Evolutionary conservation across 2,329 filamentous ascomycete genomes (phyloP).

Genomic region (Spiromastix sp.): DNA sequence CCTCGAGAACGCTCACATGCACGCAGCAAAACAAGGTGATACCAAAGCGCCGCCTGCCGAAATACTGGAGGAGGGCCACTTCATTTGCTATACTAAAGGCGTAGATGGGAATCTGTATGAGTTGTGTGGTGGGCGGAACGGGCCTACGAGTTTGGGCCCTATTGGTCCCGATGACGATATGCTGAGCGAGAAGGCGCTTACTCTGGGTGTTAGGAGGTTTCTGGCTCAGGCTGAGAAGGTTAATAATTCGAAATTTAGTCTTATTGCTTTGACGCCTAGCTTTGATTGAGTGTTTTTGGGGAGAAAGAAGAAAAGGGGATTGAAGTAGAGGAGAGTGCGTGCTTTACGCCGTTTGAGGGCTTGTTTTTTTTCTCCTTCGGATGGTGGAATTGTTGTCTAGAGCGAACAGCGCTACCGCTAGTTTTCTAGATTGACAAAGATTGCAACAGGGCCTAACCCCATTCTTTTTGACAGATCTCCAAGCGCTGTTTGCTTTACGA

Average conservation of each 20-base stretch:
- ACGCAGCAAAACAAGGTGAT: slow-evolving; percentile 16
- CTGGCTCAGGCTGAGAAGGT: slow-evolving; percentile 8
- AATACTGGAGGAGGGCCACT: slow-evolving; percentile 16
- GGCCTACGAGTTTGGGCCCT: slow-evolving; percentile 20
- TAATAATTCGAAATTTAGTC: slow-evolving; percentile 8
- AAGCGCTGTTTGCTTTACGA: too few species aligned
- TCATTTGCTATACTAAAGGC: slow-evolving; percentile 25
- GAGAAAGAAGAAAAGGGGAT: slow-evolving; percentile 6
- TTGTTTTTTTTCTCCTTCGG: too few species aligned
- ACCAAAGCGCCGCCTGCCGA: slow-evolving; percentile 13
- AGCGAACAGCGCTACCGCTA: too few species aligned
- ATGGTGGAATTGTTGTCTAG: too few species aligned
- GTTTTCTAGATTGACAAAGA: too few species aligned
- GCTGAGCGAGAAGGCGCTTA: slow-evolving; percentile 19
- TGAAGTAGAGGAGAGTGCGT: too few species aligned
- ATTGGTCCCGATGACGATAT: slow-evolving; percentile 21
- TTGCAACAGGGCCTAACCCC: too few species aligned
- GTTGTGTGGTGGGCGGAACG: slow-evolving; percentile 22
- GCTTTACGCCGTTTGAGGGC: too few species aligned
- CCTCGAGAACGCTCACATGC: slow-evolving; percentile 14
- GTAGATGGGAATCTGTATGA: slow-evolving; percentile 24
- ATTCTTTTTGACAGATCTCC: too few species aligned
- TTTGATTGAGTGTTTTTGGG: too few species aligned
- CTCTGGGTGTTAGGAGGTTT: slow-evolving; percentile 17
- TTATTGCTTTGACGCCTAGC: slow-evolving; percentile 8